Conservation (phyloP, 1,139 yeast genomes). For the Suhomyces wounanorum region DNA sequence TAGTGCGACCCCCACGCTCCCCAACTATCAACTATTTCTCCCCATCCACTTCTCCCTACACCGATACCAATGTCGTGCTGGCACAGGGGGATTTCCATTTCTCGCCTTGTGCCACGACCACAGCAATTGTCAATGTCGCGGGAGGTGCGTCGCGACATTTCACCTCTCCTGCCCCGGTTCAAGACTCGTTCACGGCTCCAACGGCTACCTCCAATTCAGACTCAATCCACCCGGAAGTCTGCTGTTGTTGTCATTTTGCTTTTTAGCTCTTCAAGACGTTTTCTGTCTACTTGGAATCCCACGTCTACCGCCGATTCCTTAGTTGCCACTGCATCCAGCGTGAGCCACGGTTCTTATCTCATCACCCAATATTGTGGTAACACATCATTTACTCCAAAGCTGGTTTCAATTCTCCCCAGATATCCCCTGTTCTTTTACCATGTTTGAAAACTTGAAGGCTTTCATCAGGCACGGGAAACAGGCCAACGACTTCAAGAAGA, state of each 20-base stretch:
- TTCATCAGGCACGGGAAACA: slow-evolving; percentile 84
- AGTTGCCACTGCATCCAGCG: slow-evolving; percentile 1
- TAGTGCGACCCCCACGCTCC: background rate
- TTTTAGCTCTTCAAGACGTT: background rate
- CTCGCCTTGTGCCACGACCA: background rate
- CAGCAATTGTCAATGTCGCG: slow-evolving; percentile 12
- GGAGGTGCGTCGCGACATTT: slow-evolving; percentile 2
- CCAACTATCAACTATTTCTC: too few relatives aligned
- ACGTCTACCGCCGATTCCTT: background rate
- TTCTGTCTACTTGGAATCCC: background rate
- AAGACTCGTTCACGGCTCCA: slow-evolving; percentile 1
- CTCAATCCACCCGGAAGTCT: background rate
- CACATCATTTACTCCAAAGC: background rate
- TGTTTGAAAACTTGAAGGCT: slow-evolving; percentile 68
- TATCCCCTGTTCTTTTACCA: slow-evolving; percentile 15
- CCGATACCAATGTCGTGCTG: too few relatives aligned
- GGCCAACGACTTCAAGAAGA: slow-evolving; percentile 50
- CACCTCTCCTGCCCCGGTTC: background rate
- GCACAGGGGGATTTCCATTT: background rate
- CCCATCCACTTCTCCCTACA: too few relatives aligned
- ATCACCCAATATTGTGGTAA: background rate
- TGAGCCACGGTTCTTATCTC: slow-evolving; percentile 7
- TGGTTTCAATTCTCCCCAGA: background rate
- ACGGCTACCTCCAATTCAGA: slow-evolving; percentile 2
- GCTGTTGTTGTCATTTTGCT: background rate